These are phyloP conservation scores for Rutstroemia sp. DNA, from an alignment of 2,329 filamentous ascomycete genomes.

Conservation along the genomic window DNA sequence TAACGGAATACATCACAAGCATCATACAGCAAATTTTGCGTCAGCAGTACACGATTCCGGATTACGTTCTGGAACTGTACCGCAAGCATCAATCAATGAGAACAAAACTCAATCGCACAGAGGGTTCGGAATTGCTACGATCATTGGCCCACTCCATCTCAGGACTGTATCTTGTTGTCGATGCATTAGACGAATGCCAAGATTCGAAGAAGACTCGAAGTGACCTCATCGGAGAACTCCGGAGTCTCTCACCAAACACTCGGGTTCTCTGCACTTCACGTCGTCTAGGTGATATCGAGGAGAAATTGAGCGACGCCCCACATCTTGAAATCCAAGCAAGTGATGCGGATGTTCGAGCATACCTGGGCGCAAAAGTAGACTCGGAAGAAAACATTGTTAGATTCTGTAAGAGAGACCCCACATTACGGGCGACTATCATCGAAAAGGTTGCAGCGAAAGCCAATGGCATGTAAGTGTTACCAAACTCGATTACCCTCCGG, in stretches of 20 bases:
- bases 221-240: slow-evolving; percentile 25
- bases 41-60: slow-evolving; percentile 8
- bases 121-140: slow-evolving; percentile 18
- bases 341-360: slow-evolving; percentile 25
- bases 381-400: not conserved
- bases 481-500: no score
- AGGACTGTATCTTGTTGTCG: slow-evolving; percentile 15
- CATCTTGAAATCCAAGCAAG: slow-evolving; percentile 27
- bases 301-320: slow-evolving; percentile 14
- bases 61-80: slow-evolving; percentile 21
- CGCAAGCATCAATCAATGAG: slow-evolving; percentile 12
- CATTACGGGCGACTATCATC: not conserved
- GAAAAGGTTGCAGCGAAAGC: not conserved
- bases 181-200: slow-evolving; percentile 18
- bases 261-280: slow-evolving; percentile 31
- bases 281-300: slow-evolving; percentile 20
- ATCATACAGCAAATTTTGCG: slow-evolving; percentile 30
- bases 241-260: slow-evolving; percentile 14
- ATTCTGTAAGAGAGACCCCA: slow-evolving; percentile 6
- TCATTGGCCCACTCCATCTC: slow-evolving; percentile 15
- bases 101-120: slow-evolving; percentile 14
- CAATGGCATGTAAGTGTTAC: slow-evolving; percentile 4
- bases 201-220: not conserved
- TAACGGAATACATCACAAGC: slow-evolving; percentile 21
- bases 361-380: not conserved